Evolutionary conservation across 805 yeast genomes (phyloP).

Genomic region (Hanseniaspora vineae): DNA sequence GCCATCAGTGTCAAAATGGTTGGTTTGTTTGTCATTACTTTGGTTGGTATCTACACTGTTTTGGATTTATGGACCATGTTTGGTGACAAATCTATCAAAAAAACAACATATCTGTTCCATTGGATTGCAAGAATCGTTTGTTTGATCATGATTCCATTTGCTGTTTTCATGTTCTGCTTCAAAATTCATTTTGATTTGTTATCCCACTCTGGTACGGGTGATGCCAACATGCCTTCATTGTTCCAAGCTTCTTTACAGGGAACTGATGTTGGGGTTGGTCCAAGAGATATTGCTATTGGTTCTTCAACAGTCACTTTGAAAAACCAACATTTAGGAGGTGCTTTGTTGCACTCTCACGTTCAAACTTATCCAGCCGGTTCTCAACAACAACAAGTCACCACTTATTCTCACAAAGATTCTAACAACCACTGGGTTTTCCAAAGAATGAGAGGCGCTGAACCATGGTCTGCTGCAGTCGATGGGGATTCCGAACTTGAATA

Average conservation of each 20-base stretch:
- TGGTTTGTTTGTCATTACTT: constrained; percentile 77
- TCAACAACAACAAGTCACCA: constrained; percentile 86
- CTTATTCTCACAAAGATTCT: constrained; percentile 77
- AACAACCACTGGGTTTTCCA: constrained; percentile 77
- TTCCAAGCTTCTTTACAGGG: constrained; percentile 70
- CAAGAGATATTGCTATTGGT: constrained; percentile 60
- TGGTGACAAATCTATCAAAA: constrained; percentile 48
- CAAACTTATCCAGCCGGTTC: constrained; percentile 87
- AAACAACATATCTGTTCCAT: constrained; percentile 39
- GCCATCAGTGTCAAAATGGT: constrained; percentile 94
- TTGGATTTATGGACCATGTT: constrained; percentile 78
- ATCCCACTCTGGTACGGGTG: constrained; percentile 71
- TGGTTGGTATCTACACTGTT: constrained; percentile 82
- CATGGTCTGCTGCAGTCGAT: constrained; percentile 18
- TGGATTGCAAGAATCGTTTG: constrained; percentile 56
- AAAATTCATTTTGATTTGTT: constrained; percentile 65
- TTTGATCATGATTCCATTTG: constrained; percentile 51
- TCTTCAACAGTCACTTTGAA: constrained; percentile 33
- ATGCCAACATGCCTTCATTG: constrained; percentile 63
- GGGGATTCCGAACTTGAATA: constrained; percentile 16
- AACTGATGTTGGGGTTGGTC: constrained; percentile 48
- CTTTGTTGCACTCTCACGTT: constrained; percentile 75
- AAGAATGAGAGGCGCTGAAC: constrained; percentile 33
- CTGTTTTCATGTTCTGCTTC: constrained; percentile 52
- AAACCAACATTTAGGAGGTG: constrained; percentile 66